Percentiles rank a stretch among this genome's conserved stretches.
phyloP scores from a whole-genome alignment of 768 basidiomycete genomes.

The Pseudohyphozyma bogoriensis region DNA sequence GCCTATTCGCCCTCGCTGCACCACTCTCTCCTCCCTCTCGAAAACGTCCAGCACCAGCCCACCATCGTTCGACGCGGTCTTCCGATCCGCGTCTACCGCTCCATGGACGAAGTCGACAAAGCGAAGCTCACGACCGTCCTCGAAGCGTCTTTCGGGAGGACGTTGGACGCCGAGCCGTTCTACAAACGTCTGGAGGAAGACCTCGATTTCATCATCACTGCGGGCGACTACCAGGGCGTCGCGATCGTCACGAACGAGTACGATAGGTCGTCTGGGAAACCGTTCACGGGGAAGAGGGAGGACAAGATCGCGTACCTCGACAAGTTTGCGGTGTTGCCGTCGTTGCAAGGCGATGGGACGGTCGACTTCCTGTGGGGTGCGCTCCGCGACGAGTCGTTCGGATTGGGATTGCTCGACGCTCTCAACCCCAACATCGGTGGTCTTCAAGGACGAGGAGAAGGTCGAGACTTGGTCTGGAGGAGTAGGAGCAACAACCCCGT shows the following conservation, averaged over 20 bases:
- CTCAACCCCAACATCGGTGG: conserved; percentile 87
- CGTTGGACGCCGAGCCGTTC: conserved; percentile 61
- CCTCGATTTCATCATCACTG: conserved; percentile 85
- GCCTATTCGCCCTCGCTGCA: conserved; percentile 91
- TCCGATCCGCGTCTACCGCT: conserved; percentile 70
- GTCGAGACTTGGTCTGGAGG: conserved; percentile 93
- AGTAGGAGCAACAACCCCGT: conserved; percentile 85
- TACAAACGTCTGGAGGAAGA: conserved; percentile 63
- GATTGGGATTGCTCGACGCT: conserved; percentile 83
- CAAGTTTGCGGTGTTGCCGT: conserved; percentile 94
- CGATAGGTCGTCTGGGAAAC: conserved; percentile 36
- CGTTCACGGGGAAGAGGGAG: too few relatives aligned
- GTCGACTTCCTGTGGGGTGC: conserved; percentile 99
- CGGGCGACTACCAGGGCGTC: conserved; percentile 89
- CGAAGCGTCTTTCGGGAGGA: conserved; percentile 73
- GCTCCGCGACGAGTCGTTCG: conserved; percentile 94
- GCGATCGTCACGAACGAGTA: conserved; percentile 72
- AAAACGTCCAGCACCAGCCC: conserved; percentile 80
- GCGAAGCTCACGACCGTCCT: conserved; percentile 66
- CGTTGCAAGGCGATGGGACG: conserved; percentile 92
- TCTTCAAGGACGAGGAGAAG: conserved; percentile 74
- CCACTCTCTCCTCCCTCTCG: conserved; percentile 70
- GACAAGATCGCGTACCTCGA: conserved; percentile 82
- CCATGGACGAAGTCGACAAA: conserved; percentile 52
- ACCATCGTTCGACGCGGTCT: conserved; percentile 83